Percentiles rank a stretch among this genome's conserved stretches.
Conservation (phyloP, 2,329 filamentous ascomycete species). For the Stemphylium vesicarium region DNA sequence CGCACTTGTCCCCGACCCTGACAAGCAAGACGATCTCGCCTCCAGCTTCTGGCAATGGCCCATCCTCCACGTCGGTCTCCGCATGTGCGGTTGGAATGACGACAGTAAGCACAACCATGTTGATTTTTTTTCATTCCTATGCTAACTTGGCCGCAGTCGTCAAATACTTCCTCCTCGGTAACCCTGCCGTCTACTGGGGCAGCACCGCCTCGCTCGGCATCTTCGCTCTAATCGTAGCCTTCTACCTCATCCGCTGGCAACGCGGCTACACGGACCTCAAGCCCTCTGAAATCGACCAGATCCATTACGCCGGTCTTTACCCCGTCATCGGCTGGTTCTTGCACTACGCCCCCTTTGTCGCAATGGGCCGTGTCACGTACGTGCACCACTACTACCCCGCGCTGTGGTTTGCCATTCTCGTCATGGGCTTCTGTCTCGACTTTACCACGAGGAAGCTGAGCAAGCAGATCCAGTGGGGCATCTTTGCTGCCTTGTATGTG, state of each 20-base stretch:
- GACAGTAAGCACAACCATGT: slow-evolving; percentile 56
- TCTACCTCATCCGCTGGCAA: slow-evolving; percentile 95
- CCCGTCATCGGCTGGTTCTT: slow-evolving; percentile 93
- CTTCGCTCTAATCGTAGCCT: slow-evolving; percentile 74
- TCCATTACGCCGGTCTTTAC: slow-evolving; percentile 92
- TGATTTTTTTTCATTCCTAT: background rate
- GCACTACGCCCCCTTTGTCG: slow-evolving; percentile 93
- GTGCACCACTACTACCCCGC: slow-evolving; percentile 99
- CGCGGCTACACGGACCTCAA: slow-evolving; percentile 87
- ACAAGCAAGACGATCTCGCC: slow-evolving; percentile 98
- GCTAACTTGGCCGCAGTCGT: slow-evolving; percentile 58
- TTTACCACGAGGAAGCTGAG: slow-evolving; percentile 76
- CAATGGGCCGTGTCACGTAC: slow-evolving; percentile 98
- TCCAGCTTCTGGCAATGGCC: slow-evolving; percentile 99
- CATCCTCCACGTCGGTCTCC: slow-evolving; percentile 88
- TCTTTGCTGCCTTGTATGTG: slow-evolving; percentile 78
- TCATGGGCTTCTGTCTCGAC: slow-evolving; percentile 85
- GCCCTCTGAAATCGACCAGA: slow-evolving; percentile 82
- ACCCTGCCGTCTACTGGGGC: slow-evolving; percentile 95
- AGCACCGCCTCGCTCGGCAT: slow-evolving; percentile 79
- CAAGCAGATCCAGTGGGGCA: slow-evolving; percentile 66
- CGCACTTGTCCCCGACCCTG: slow-evolving; percentile 92
- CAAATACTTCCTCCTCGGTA: slow-evolving; percentile 98
- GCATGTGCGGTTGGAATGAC: slow-evolving; percentile 99
- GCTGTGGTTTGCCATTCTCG: slow-evolving; percentile 94